These are phyloP conservation scores for Favolaschia claudopus DNA, from an alignment of 768 basidiomycete species.

Conservation along the genomic window DNA sequence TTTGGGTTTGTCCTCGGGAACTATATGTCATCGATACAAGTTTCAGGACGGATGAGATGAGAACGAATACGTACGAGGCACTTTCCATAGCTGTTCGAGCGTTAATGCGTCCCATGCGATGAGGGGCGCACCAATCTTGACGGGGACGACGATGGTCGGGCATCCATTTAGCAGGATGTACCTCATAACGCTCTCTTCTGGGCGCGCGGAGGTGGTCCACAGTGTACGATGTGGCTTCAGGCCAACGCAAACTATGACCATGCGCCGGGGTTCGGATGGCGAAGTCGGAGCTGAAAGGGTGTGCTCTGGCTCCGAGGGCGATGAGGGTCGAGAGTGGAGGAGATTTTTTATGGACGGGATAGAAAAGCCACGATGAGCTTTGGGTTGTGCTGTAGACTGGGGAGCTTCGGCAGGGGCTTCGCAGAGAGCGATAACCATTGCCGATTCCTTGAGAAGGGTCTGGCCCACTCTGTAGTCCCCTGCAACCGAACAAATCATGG, in stretches of 20 bases:
- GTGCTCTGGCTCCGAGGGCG: slow-evolving; percentile 49
- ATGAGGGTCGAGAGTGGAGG: slow-evolving; percentile 57
- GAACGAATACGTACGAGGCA: no score
- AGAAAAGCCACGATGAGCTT: no score
- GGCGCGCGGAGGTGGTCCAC: slow-evolving; percentile 67
- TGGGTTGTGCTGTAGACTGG: slow-evolving; percentile 33
- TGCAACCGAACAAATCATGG: slow-evolving; percentile 29
- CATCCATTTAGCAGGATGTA: slow-evolving; percentile 70
- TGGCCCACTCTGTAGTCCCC: slow-evolving; percentile 71
- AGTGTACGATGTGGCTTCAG: slow-evolving; percentile 66
- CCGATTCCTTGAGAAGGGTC: slow-evolving; percentile 63
- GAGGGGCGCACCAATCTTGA: slow-evolving; percentile 64
- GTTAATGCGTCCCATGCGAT: slow-evolving; percentile 70
- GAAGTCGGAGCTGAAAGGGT: slow-evolving; percentile 47
- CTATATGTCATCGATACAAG: no score
- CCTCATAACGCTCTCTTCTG: slow-evolving; percentile 67
- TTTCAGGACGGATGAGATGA: no score
- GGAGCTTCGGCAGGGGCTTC: slow-evolving; percentile 27
- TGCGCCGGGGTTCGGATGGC: slow-evolving; percentile 57
- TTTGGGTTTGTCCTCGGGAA: slow-evolving; percentile 35
- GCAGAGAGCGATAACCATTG: slow-evolving; percentile 57
- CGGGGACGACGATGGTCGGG: slow-evolving; percentile 66
- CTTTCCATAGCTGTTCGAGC: slow-evolving; percentile 60
- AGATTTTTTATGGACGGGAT: slow-evolving; percentile 54
- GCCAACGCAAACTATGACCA: slow-evolving; percentile 63